Evolutionary conservation across 2,329 filamentous ascomycete species (phyloP), one percentile per base, ranked within the genome.

Genomic region (Paracamarosporium sp.): DNA sequence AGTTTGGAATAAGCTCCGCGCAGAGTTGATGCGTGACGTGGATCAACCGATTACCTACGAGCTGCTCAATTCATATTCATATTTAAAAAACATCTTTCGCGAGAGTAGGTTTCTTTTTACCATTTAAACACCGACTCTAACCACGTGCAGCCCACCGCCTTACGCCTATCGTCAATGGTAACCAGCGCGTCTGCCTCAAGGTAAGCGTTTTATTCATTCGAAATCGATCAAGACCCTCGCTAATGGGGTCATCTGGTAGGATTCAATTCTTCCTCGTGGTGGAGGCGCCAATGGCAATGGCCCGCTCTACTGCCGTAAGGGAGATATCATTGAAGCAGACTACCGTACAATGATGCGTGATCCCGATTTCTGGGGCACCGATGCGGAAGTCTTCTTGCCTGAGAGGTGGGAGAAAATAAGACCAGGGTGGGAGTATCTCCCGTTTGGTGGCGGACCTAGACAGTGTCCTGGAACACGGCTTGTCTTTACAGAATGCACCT

Each of bases 21-120:
- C 22, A 5, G 66, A 70, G 47, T 50, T 67, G 5, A 25, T 64
- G 31, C 22, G 52, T 12, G 48, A 57, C 11, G 53, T 46, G 8
- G 27, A 56, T 22, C 24, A 50, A 43, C 57, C 61, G 4, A 53
- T 68, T 13, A 68, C 61, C 5, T 67, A 66, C 45, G 62, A 65
- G 8, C 43, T 62, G 5, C 56, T 69, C 30, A 66, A 64, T 27
- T 57, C 50, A 5, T 64, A 62, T 24, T 33, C 36, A n/a, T 67
- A 66, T 38, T 47, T 67, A 11, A 59, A 62, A n/a, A 53, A 57
- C 7, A 57, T 62, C 13, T 44, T 57, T 28, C 50, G 50, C 17
- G 60, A 62, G 30, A 53, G 57, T 62, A 56, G 27, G 57, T 35
- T 24, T 4, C 36, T 12, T 20, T 38, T n/a, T 1, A 13, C 36